Percentiles rank a stretch among this genome's conserved stretches.
phyloP scores from a whole-genome alignment of 2,329 filamentous ascomycete genomes.

The Hortaea sp. region DNA sequence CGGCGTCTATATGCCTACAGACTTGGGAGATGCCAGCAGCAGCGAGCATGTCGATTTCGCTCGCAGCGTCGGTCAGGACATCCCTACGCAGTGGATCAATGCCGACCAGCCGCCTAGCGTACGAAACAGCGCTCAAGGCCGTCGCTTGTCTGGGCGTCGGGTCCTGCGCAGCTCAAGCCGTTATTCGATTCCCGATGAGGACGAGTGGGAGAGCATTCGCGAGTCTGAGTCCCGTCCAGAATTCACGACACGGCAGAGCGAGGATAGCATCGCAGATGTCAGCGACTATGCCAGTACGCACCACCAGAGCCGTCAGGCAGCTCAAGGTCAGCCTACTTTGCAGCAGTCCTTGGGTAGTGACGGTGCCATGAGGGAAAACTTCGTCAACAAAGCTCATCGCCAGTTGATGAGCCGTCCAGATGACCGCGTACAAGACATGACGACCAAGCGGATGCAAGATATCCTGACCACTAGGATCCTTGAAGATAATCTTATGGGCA shows the following conservation, averaged over 20 bases:
- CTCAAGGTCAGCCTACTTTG: conserved; percentile 1
- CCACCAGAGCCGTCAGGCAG: neutral
- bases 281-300: conserved; percentile 10
- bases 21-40: too few species aligned
- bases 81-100: conserved; percentile 2
- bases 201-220: conserved; percentile 4
- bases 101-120: neutral
- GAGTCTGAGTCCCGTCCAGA: conserved; percentile 6
- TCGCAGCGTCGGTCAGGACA: neutral
- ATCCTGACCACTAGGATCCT: neutral
- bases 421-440: neutral
- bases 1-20: neutral
- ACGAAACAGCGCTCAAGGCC: neutral
- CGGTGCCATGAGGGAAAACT: neutral
- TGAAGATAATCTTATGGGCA: neutral
- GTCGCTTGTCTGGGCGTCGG: neutral
- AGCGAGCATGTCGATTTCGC: too few species aligned
- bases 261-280: conserved; percentile 16
- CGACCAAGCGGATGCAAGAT: neutral
- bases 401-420: neutral
- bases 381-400: neutral
- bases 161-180: conserved; percentile 1
- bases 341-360: neutral
- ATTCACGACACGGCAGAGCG: conserved; percentile 5
- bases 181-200: neutral